phyloP scores from a whole-genome alignment of 805 yeast genomes.

The Kodamaea leandrae region DNA sequence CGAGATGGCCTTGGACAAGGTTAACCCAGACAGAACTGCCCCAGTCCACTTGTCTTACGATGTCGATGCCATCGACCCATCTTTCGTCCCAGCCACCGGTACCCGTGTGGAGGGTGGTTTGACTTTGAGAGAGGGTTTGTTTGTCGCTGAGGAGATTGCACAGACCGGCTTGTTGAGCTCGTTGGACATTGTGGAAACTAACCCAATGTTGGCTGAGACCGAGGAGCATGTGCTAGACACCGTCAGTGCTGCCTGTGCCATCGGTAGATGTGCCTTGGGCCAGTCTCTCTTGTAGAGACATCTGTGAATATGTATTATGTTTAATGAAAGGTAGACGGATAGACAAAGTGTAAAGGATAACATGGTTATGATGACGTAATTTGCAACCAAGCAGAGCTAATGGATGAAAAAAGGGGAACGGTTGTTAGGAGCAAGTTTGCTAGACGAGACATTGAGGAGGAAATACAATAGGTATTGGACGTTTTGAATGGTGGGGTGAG shows the following conservation, averaged over 20 bases:
- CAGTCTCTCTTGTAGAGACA: conserved; percentile 69
- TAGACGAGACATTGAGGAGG: too few species aligned
- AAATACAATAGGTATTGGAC: too few species aligned
- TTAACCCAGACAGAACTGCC: conserved; percentile 62
- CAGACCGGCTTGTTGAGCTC: conserved; percentile 85
- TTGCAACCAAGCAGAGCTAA: too few species aligned
- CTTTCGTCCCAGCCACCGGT: conserved; percentile 94
- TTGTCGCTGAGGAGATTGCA: conserved; percentile 87
- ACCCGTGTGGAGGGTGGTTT: conserved; percentile 97
- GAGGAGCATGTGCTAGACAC: conserved; percentile 80
- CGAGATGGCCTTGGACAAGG: conserved; percentile 79
- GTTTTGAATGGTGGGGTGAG: neutral
- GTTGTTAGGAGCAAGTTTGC: neutral
- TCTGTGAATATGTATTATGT: too few species aligned
- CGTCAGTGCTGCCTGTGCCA: conserved; percentile 83
- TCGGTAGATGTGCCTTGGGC: conserved; percentile 92
- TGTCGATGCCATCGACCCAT: conserved; percentile 95
- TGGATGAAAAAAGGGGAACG: too few species aligned
- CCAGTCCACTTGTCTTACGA: conserved; percentile 93
- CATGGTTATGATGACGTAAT: too few species aligned
- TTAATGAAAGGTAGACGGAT: too few species aligned
- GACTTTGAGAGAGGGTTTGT: conserved; percentile 90
- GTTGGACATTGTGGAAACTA: conserved; percentile 89
- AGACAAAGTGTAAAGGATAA: too few species aligned
- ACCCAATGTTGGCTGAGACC: conserved; percentile 80